These are phyloP conservation scores for Penicillium macrosclerotiorum DNA, from an alignment of 495 filamentous ascomycete genomes.

Conservation along the genomic window DNA sequence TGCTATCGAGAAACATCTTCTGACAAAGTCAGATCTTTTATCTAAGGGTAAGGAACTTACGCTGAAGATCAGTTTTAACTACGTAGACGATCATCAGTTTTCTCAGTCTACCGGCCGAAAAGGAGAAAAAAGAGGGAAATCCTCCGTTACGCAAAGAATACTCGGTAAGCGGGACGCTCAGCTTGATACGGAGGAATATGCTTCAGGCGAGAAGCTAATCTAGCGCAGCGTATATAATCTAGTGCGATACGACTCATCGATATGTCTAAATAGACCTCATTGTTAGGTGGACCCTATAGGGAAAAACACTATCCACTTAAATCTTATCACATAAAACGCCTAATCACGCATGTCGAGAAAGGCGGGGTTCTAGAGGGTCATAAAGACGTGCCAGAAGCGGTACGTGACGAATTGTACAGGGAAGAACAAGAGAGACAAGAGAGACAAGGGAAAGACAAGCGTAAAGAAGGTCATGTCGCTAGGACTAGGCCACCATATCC, in stretches of 20 bases:
- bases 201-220: too few relatives aligned
- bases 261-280: background rate
- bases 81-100: slow-evolving; percentile 9
- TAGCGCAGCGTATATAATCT: too few relatives aligned
- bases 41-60: slow-evolving; percentile 14
- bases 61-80: slow-evolving; percentile 15
- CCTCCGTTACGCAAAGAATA: background rate
- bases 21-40: slow-evolving; percentile 13
- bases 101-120: slow-evolving; percentile 1
- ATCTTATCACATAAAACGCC: background rate
- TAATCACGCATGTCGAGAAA: background rate
- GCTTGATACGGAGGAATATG: slow-evolving; percentile 25
- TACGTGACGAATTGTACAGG: background rate
- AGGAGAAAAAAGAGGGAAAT: slow-evolving; percentile 13
- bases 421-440: background rate
- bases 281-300: background rate
- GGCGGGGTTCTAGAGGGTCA: background rate
- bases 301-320: slow-evolving; percentile 1
- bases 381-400: background rate
- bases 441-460: background rate
- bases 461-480: background rate
- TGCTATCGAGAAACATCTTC: slow-evolving; percentile 18
- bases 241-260: too few relatives aligned
- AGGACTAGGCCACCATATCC: slow-evolving; percentile 4
- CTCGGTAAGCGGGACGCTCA: slow-evolving; percentile 18